phyloP scores from a whole-genome alignment of 345 rosid genomes.

The Raphanus raphanistrum region DNA sequence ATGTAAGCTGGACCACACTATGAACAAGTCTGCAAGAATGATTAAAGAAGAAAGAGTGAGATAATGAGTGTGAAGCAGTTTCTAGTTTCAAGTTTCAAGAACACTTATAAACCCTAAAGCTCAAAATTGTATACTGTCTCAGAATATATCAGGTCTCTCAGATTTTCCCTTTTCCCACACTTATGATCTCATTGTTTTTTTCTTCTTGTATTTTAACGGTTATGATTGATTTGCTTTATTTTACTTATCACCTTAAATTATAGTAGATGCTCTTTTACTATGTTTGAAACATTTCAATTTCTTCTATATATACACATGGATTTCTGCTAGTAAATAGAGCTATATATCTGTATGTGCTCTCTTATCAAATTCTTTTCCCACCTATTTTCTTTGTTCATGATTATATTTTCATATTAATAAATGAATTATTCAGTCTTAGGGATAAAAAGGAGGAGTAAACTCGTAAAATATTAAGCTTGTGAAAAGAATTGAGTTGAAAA shows the following conservation, averaged over 20 bases:
- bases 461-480: not conserved
- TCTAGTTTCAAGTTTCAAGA: constrained; percentile 42
- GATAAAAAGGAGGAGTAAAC: not conserved
- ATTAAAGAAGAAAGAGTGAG: constrained; percentile 35
- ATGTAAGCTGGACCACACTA: constrained; percentile 41
- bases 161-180: constrained; percentile 30
- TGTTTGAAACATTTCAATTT: constrained; percentile 1
- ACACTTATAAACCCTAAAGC: constrained; percentile 37
- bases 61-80: constrained; percentile 31
- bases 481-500: not conserved
- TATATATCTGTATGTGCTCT: not conserved
- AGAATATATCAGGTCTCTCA: constrained; percentile 31
- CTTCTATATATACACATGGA: not conserved
- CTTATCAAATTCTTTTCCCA: not conserved
- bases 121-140: constrained; percentile 35
- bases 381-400: not conserved
- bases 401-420: not conserved
- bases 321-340: constrained; percentile 1
- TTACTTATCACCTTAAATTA: constrained; percentile 19
- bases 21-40: constrained; percentile 35
- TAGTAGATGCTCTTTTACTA: constrained; percentile 13
- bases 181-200: constrained; percentile 32
- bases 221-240: constrained; percentile 33
- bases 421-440: not conserved
- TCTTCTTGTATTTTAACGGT: constrained; percentile 40